Conservation (phyloP, 2,329 filamentous ascomycete species). For the Fusarium sarcochroum region DNA sequence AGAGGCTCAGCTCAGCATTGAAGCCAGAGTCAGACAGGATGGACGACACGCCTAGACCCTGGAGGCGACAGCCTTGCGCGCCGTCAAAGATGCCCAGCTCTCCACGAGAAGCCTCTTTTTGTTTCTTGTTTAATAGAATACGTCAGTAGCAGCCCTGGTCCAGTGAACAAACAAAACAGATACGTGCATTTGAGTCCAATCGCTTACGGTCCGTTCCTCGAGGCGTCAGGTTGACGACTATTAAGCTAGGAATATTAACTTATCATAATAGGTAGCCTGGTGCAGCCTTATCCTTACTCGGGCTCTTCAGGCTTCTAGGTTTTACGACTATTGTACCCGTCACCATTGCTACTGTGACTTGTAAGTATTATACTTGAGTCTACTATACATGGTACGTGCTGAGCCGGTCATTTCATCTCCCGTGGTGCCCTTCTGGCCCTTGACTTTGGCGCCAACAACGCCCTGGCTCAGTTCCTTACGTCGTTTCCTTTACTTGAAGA, state of each 20-base stretch:
- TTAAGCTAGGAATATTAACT: conserved; percentile 7
- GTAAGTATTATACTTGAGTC: background rate
- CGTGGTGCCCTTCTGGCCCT: conserved; percentile 26
- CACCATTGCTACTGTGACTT: conserved; percentile 4
- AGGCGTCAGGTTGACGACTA: conserved; percentile 6
- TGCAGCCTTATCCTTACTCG: conserved; percentile 10
- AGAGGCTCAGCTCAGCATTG: conserved; percentile 3
- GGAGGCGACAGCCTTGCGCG: conserved; percentile 35
- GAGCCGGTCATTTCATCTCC: conserved; percentile 34
- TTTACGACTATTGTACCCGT: conserved; percentile 7
- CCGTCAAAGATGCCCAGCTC: conserved; percentile 25
- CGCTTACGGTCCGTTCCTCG: conserved; percentile 20
- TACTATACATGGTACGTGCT: conserved; percentile 37
- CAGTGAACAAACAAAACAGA: conserved; percentile 18
- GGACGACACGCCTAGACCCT: conserved; percentile 12
- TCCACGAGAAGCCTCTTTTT: conserved; percentile 10
- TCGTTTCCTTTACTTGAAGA: conserved; percentile 13
- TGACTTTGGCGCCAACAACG: conserved; percentile 36
- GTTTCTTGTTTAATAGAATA: conserved; percentile 11
- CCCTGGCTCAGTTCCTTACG: conserved; percentile 20
- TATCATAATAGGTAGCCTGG: conserved; percentile 1
- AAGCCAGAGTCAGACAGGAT: background rate
- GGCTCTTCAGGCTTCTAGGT: conserved; percentile 16
- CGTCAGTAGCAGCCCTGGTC: background rate
- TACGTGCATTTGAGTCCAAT: conserved; percentile 9